phyloP scores from a whole-genome alignment of 1,139 yeast species.

The Hemisphaericaspora lyxosophila region DNA sequence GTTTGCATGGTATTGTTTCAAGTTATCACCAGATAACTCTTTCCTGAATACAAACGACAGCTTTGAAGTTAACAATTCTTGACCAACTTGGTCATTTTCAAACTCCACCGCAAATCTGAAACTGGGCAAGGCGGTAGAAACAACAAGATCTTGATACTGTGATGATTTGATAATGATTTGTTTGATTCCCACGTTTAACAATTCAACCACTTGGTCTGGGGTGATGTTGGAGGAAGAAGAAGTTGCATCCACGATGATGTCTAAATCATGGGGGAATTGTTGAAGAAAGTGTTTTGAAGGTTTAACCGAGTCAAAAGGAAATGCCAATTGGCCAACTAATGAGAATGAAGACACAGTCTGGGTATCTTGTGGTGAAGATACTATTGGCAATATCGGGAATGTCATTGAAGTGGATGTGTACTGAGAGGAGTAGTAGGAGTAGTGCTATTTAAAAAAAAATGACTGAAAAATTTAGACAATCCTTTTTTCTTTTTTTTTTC shows the following conservation, averaged over 20 bases:
- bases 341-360: constrained; percentile 28
- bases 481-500: not conserved
- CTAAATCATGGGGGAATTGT: constrained; percentile 33
- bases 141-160: constrained; percentile 33
- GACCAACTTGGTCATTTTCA: constrained; percentile 14
- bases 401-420: constrained; percentile 25
- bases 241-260: constrained; percentile 37
- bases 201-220: constrained; percentile 47
- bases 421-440: not conserved
- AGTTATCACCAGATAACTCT: constrained; percentile 14
- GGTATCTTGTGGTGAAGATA: constrained; percentile 22
- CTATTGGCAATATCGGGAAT: constrained; percentile 48
- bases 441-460: not conserved
- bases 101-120: constrained; percentile 52
- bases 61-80: constrained; percentile 17
- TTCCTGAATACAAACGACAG: constrained; percentile 25
- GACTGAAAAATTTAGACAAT: not conserved
- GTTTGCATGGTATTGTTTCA: constrained; percentile 23
- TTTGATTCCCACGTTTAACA: constrained; percentile 69
- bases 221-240: constrained; percentile 15
- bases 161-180: constrained; percentile 45
- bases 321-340: constrained; percentile 39
- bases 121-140: constrained; percentile 59
- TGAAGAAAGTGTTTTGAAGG: constrained; percentile 37
- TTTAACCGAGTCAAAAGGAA: constrained; percentile 30